phyloP scores from a whole-genome alignment of 768 basidiomycete species.

The Boletus reticulatus region DNA sequence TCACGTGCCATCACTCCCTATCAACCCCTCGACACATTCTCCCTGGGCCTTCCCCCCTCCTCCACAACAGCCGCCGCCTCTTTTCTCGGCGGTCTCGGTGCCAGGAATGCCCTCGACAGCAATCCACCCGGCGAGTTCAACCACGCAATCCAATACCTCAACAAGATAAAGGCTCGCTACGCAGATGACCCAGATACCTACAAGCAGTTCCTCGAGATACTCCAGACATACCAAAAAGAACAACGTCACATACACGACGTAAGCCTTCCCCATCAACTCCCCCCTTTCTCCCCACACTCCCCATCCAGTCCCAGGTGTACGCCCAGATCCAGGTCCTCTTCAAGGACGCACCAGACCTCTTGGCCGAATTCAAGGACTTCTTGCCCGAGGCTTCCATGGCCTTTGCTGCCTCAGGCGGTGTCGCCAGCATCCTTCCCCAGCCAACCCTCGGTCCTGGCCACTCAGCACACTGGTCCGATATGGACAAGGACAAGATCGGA shows the following conservation, averaged over 20 bases:
- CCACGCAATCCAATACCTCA: conserved; percentile 95
- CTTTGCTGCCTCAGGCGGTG: conserved; percentile 37
- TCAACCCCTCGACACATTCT: conserved; percentile 35
- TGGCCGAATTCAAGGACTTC: conserved; percentile 81
- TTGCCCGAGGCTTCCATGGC: conserved; percentile 62
- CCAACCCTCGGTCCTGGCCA: conserved; percentile 37
- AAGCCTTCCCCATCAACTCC: conserved; percentile 27
- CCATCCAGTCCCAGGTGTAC: conserved; percentile 65
- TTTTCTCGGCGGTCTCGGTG: conserved; percentile 58
- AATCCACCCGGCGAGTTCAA: conserved; percentile 73
- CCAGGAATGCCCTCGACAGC: conserved; percentile 47
- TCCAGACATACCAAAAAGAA: conserved; percentile 87
- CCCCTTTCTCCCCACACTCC: conserved; percentile 2
- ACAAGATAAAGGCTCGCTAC: conserved; percentile 96
- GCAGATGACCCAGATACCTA: conserved; percentile 88
- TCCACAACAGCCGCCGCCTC: conserved; percentile 62
- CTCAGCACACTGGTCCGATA: conserved; percentile 41
- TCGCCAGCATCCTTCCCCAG: conserved; percentile 51
- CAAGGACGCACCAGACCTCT: conserved; percentile 75
- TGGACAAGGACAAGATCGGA: conserved; percentile 37
- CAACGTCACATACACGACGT: conserved; percentile 71
- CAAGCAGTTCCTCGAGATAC: conserved; percentile 85
- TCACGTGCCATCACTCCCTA: conserved; percentile 60
- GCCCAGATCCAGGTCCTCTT: conserved; percentile 78
- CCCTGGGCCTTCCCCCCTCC: conserved; percentile 45